Percentiles rank a stretch among this genome's conserved stretches.
These are phyloP conservation scores for Sordaria brevicollis DNA, from an alignment of 495 filamentous ascomycete genomes.

Conservation along the genomic window DNA sequence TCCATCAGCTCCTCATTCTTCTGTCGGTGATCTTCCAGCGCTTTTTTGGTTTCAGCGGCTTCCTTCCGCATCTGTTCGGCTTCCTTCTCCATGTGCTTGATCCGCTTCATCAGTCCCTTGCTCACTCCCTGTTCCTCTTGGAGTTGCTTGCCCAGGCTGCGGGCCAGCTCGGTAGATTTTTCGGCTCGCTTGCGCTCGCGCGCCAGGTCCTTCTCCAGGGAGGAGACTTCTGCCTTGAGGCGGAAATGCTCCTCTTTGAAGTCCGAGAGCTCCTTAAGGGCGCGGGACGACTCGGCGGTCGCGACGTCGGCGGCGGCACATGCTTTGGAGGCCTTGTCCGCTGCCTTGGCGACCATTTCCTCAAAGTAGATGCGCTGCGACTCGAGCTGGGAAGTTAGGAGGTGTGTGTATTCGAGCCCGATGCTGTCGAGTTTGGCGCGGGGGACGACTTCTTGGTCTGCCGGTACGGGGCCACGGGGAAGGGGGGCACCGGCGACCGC, in stretches of 20 bases:
- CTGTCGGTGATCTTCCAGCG: conserved; percentile 42
- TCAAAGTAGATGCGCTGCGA: conserved; percentile 90
- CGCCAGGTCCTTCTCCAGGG: conserved; percentile 58
- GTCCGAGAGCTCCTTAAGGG: conserved; percentile 35
- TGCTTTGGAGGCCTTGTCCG: conserved; percentile 78
- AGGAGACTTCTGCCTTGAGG: conserved; percentile 48
- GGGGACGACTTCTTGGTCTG: conserved; percentile 63
- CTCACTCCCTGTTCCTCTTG: conserved; percentile 84
- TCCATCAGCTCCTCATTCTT: conserved; percentile 60
- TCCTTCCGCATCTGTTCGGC: conserved; percentile 35
- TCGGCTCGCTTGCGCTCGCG: conserved; percentile 56
- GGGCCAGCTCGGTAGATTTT: conserved; percentile 64
- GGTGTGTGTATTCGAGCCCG: conserved; percentile 85
- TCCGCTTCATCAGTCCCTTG: conserved; percentile 63
- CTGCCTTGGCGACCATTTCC: conserved; percentile 81
- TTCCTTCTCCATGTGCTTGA: conserved; percentile 56
- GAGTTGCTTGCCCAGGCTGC: conserved; percentile 64
- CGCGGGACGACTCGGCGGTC: conserved; percentile 38
- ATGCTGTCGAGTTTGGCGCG: conserved; percentile 87
- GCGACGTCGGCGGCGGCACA: conserved; percentile 55
- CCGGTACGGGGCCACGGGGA: background rate
- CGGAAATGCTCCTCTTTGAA: conserved; percentile 46
- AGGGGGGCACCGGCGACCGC: background rate
- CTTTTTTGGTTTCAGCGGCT: too few relatives aligned
- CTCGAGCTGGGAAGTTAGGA: conserved; percentile 85